Conservation (phyloP, 495 filamentous ascomycete species). For the Stereocaulon alpinum region DNA sequence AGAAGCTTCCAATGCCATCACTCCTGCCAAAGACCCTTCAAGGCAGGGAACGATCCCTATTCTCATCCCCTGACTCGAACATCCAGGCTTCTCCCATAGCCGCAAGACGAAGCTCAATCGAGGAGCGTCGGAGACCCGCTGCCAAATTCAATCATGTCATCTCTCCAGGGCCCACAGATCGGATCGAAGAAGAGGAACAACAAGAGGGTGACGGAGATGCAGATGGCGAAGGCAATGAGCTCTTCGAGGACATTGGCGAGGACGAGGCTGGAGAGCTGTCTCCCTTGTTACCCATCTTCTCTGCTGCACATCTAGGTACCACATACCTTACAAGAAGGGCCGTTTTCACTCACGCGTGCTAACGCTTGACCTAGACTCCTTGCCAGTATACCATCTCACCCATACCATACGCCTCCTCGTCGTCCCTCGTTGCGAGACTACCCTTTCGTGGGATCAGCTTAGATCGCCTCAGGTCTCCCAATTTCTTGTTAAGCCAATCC, state of each 20-base stretch:
- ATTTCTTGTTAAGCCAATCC: conserved; percentile 85
- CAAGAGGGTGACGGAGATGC: conserved; percentile 31
- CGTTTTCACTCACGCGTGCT: neutral
- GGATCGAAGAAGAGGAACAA: conserved; percentile 33
- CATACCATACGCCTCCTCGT: conserved; percentile 80
- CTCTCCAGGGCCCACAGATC: conserved; percentile 28
- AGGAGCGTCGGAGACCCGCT: conserved; percentile 25
- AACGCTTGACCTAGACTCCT: conserved; percentile 38
- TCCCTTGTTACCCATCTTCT: conserved; percentile 73
- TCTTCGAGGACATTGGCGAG: conserved; percentile 39
- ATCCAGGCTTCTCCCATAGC: conserved; percentile 22
- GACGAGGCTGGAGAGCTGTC: conserved; percentile 47
- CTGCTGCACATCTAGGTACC: conserved; percentile 66
- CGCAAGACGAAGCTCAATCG: conserved; percentile 19
- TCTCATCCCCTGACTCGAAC: conserved; percentile 36
- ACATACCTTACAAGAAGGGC: conserved; percentile 2
- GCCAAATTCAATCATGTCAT: conserved; percentile 24
- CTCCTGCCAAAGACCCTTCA: conserved; percentile 12
- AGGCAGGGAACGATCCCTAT: conserved; percentile 37
- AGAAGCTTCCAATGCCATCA: neutral
- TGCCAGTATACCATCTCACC: conserved; percentile 83
- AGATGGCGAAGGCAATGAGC: conserved; percentile 37
- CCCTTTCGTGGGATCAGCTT: conserved; percentile 89
- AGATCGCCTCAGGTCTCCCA: conserved; percentile 90
- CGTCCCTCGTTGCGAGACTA: conserved; percentile 75